phyloP scores from a whole-genome alignment of 1,139 yeast genomes.

The Geotrichum citri-aurantii region DNA sequence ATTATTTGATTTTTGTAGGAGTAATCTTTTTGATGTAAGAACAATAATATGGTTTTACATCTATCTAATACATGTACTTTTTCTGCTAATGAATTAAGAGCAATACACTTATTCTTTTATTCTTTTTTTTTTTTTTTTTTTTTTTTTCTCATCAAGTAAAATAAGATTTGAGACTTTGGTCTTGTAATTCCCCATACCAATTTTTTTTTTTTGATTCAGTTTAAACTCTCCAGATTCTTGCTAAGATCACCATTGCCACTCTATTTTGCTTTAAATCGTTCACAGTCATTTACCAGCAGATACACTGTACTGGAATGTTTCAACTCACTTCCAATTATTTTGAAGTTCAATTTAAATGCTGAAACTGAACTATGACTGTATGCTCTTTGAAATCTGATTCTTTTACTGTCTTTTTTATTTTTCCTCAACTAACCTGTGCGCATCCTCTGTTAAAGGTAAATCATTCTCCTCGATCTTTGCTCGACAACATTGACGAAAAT shows the following conservation, averaged over 20 bases:
- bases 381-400: not conserved
- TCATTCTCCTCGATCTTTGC: not conserved
- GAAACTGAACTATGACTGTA: not conserved
- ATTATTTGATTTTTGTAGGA: too few species aligned
- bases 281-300: not conserved
- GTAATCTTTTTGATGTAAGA: too few species aligned
- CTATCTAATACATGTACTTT: too few species aligned
- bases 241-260: not conserved
- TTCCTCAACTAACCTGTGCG: not conserved
- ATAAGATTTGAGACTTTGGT: not conserved
- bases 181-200: not conserved
- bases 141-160: too few species aligned
- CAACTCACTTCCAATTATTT: too few species aligned
- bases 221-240: not conserved
- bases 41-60: too few species aligned
- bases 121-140: too few species aligned
- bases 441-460: not conserved
- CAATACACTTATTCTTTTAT: too few species aligned
- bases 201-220: not conserved
- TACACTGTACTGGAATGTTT: not conserved
- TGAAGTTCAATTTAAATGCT: not conserved
- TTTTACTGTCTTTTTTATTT: not conserved
- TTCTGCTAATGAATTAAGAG: too few species aligned
- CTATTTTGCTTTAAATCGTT: not conserved
- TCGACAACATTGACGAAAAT: slow-evolving; percentile 9